phyloP scores from a whole-genome alignment of 192 early-diverging fungal species.

The Coemansia sp. region DNA sequence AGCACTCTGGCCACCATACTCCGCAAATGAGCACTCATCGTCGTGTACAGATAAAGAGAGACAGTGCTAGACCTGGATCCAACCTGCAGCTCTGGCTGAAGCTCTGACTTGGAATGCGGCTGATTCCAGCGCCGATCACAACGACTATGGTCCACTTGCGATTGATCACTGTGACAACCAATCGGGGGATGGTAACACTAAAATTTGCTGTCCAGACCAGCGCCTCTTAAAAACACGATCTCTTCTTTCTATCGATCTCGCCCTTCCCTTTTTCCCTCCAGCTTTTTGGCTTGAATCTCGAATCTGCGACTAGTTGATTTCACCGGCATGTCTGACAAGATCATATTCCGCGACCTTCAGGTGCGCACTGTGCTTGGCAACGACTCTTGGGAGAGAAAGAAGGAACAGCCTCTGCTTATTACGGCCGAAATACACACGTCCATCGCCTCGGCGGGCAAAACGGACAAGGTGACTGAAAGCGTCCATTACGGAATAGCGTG shows the following conservation, averaged over 20 bases:
- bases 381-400: constrained; percentile 91
- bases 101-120: background rate
- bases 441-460: constrained; percentile 70
- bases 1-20: background rate
- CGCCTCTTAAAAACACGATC: background rate
- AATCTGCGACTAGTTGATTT: background rate
- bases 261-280: background rate
- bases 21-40: background rate
- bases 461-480: constrained; percentile 75
- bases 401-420: constrained; percentile 83
- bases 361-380: constrained; percentile 84
- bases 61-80: background rate
- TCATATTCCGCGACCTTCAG: constrained; percentile 71
- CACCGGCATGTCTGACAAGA: constrained; percentile 55
- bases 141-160: background rate
- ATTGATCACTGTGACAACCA: background rate
- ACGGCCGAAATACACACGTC: constrained; percentile 72
- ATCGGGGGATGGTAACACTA: background rate
- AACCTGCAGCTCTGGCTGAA: background rate
- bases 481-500: constrained; percentile 83
- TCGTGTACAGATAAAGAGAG: background rate
- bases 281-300: background rate
- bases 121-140: background rate
- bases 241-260: background rate
- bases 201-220: background rate